Base-by-base conservation (phyloP, 148 eudicot species). In the Fagopyrum homotropicum region DNA sequence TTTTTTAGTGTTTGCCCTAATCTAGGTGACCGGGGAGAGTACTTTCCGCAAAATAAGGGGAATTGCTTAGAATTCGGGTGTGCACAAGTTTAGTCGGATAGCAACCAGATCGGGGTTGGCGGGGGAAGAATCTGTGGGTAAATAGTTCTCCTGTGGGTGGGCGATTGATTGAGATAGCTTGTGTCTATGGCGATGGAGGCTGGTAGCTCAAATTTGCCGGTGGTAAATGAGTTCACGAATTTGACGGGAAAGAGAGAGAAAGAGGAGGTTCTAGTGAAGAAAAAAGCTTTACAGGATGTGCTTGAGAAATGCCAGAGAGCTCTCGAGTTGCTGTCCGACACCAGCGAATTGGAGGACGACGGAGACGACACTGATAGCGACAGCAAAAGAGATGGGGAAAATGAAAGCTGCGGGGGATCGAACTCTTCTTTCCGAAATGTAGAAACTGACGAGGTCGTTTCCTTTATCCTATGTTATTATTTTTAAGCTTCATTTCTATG, bases 281-380 rank as follows among this genome's bases (percentile, higher is more conserved):
- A 55, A n/a, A 75, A 75, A 61, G 70, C 50, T 11, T 75, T 75
- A 19, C 29, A 75, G 10, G 70, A 71, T 45, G 77, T 75, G 77
- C 70, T 75, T 29, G 77, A 75, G 19, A 75, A 61, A 45, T 75
- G 77, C 47, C 77, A 75, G 44, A 59, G 71, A 75, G 77, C 77
- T 45, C 77, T 75, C 54, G 77, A 75, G 59, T 47, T 75, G 77
- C 54, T 75, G 35, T 45, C 12, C 45, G 19, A 75, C 52, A 43
- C 43, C 5, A 54, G 70, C 11, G 77, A 61, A 11, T 45, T 45
- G 50, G 52, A 45, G 46, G 77, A 75, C 19, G 77, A 61, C 43
- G 59, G 56, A 11, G 76, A 73, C 22, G 69, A 26, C 45, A 54
- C 63, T 35, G 77, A 75, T 57, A 66, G 71, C 71, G 71, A 66